These are phyloP conservation scores for Flaveria brownii DNA, from an alignment of 129 eudicot genomes.

Conservation along the genomic window DNA sequence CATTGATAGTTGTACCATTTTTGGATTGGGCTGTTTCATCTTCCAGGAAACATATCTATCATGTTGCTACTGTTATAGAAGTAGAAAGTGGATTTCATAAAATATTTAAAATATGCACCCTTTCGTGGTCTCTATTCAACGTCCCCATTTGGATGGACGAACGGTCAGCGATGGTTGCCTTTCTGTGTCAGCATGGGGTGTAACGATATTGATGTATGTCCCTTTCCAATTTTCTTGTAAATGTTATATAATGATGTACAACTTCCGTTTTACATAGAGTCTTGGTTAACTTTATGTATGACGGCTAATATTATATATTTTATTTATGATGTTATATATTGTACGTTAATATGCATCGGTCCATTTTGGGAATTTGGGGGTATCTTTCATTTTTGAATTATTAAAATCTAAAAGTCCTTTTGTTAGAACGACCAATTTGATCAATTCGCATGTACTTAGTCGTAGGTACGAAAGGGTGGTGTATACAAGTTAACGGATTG, in stretches of 20 bases:
- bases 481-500: too few relatives aligned
- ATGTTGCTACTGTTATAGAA: not conserved
- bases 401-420: too few relatives aligned
- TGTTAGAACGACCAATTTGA: too few relatives aligned
- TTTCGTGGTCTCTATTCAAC: not conserved
- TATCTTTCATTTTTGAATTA: too few relatives aligned
- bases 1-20: not conserved
- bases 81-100: not conserved
- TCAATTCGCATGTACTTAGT: too few relatives aligned
- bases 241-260: not conserved
- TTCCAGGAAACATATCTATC: not conserved
- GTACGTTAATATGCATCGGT: too few relatives aligned
- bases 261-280: too few relatives aligned
- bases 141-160: not conserved
- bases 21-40: not conserved
- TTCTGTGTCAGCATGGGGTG: slow-evolving; percentile 3
- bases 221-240: not conserved
- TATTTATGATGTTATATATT: too few relatives aligned
- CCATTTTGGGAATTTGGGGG: too few relatives aligned
- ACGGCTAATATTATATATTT: too few relatives aligned
- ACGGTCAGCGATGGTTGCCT: slow-evolving; percentile 1
- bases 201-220: slow-evolving; percentile 1
- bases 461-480: too few relatives aligned
- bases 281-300: too few relatives aligned
- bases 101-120: not conserved